A percentile compares a stretch with the other conserved stretches of the same genome.
These are phyloP conservation scores for Aquilaria malaccensis DNA, from an alignment of 345 rosid genomes.

Conservation along the genomic window DNA sequence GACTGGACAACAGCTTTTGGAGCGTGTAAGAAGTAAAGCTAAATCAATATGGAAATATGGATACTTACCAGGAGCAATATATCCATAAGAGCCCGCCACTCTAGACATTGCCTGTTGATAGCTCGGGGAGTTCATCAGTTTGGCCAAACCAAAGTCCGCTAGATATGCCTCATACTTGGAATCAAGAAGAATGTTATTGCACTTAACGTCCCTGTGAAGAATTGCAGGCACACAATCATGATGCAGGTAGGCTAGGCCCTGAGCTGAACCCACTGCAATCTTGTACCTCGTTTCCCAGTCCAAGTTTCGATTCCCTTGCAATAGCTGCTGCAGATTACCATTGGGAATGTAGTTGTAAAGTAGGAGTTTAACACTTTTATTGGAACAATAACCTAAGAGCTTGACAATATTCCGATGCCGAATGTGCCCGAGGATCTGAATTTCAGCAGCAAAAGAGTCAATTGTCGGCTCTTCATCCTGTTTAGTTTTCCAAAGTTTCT, in stretches of 20 bases:
- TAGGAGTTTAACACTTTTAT: slow-evolving; percentile 76
- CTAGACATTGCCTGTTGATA: slow-evolving; percentile 77
- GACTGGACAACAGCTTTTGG: neutral
- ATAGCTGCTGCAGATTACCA: slow-evolving; percentile 78
- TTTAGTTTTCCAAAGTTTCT: slow-evolving; percentile 84
- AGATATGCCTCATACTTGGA: slow-evolving; percentile 76
- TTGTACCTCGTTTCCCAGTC: slow-evolving; percentile 94
- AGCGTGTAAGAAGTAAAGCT: neutral
- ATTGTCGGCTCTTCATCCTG: slow-evolving; percentile 40
- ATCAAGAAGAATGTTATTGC: slow-evolving; percentile 86
- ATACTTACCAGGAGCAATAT: slow-evolving; percentile 90
- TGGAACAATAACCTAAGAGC: slow-evolving; percentile 84
- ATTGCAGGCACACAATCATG: slow-evolving; percentile 90
- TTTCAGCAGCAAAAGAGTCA: slow-evolving; percentile 87
- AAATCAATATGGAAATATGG: neutral
- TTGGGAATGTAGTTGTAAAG: slow-evolving; percentile 77
- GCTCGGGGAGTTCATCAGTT: slow-evolving; percentile 70
- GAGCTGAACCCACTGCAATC: slow-evolving; percentile 87
- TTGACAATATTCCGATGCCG: slow-evolving; percentile 84
- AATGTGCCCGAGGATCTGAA: slow-evolving; percentile 87
- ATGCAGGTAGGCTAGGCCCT: slow-evolving; percentile 88
- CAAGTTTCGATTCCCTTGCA: slow-evolving; percentile 56
- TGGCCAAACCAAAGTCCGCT: slow-evolving; percentile 90
- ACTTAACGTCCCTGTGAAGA: slow-evolving; percentile 86
- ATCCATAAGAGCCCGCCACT: slow-evolving; percentile 91